phyloP scores from a whole-genome alignment of 805 yeast genomes.

The Yarrowia keelungensis region DNA sequence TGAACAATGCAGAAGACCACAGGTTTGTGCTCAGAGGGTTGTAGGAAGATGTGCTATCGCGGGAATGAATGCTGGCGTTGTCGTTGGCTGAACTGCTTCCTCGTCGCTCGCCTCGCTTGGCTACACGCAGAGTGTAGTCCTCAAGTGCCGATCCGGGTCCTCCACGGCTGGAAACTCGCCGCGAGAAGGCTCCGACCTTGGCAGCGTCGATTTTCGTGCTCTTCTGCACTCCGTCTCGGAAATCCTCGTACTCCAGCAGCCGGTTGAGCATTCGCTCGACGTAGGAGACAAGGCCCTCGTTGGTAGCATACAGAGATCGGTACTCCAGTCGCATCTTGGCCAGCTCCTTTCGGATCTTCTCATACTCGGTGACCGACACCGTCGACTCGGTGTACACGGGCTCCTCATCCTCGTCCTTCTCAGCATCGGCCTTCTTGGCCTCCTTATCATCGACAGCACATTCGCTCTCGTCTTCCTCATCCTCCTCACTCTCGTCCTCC shows the following conservation, averaged over 20 bases:
- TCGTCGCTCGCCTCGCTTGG: conserved; percentile 34
- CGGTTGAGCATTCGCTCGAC: conserved; percentile 50
- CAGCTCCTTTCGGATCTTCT: conserved; percentile 38
- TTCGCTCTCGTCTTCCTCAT: conserved; percentile 34
- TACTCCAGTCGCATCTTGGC: conserved; percentile 46
- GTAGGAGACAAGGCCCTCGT: conserved; percentile 48
- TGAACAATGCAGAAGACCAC: conserved; percentile 37
- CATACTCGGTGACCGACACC: conserved; percentile 1
- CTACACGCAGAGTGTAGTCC: conserved; percentile 20
- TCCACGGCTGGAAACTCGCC: conserved; percentile 38
- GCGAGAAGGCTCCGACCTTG: conserved; percentile 21
- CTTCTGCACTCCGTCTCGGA: conserved; percentile 41
- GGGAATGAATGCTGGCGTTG: conserved; percentile 24
- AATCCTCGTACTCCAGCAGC: conserved; percentile 48
- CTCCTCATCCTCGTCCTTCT: conserved; percentile 5
- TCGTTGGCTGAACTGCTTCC: conserved; percentile 9
- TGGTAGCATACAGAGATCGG: conserved; percentile 47
- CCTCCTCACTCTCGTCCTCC: conserved; percentile 40
- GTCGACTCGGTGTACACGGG: conserved; percentile 11
- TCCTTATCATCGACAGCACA: background rate
- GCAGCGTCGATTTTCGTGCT: conserved; percentile 35
- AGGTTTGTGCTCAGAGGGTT: conserved; percentile 35
- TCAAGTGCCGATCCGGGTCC: conserved; percentile 31
- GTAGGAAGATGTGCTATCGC: conserved; percentile 20
- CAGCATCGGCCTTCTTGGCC: background rate